Percentiles rank a stretch among this genome's conserved stretches.
Evolutionary conservation across 164 flowering plant genomes (phyloP).

Genomic region (Akebia trifoliata): DNA sequence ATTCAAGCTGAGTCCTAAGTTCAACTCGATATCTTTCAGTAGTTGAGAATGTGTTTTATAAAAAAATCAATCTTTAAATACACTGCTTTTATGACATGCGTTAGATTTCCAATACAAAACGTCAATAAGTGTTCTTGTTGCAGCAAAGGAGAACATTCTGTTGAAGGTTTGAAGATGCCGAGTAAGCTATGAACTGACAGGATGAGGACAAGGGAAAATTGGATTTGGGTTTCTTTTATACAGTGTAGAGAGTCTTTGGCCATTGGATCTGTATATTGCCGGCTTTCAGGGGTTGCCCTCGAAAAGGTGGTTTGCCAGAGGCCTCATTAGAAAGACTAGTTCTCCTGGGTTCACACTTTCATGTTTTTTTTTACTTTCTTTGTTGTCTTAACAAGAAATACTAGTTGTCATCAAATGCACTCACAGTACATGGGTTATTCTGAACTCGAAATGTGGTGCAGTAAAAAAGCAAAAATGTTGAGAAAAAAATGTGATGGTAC

Average conservation of each 20-base stretch:
- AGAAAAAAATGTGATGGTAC: background rate
- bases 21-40: too few relatives aligned
- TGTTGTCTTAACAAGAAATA: background rate
- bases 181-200: background rate
- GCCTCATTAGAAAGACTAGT: background rate
- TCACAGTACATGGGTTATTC: background rate
- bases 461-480: background rate
- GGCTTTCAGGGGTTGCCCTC: background rate
- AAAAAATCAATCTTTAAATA: too few relatives aligned
- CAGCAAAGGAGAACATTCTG: slow-evolving; percentile 14
- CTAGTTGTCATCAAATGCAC: background rate
- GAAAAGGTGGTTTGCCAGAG: background rate
- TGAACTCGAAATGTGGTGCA: background rate
- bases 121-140: slow-evolving; percentile 1
- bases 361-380: background rate
- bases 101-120: background rate
- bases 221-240: too few relatives aligned
- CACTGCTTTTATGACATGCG: background rate
- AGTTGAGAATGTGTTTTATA: too few relatives aligned
- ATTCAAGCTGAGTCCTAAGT: too few relatives aligned
- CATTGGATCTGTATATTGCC: background rate
- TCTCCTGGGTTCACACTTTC: background rate
- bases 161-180: slow-evolving; percentile 4
- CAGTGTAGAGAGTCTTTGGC: background rate
- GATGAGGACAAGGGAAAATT: too few relatives aligned